phyloP scores from a whole-genome alignment of 2,329 filamentous ascomycete species.

The Epichloe elymi region DNA sequence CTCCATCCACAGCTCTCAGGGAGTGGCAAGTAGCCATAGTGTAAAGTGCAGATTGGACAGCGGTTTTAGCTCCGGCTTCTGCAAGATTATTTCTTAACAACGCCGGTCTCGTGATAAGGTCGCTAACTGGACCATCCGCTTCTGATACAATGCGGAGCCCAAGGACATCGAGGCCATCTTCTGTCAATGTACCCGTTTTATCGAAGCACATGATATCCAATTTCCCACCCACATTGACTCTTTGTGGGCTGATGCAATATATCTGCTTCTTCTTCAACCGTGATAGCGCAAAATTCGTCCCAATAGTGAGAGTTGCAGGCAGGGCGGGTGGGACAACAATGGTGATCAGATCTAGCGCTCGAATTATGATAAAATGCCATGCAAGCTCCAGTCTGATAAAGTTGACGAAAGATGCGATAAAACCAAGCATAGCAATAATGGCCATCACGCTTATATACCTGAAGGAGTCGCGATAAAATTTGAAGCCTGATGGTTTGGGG shows the following conservation, averaged over 20 bases:
- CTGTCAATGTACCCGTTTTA: constrained; percentile 95
- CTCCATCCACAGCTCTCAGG: constrained; percentile 70
- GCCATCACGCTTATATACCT: constrained; percentile 97
- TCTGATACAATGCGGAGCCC: constrained; percentile 68
- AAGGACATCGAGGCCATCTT: constrained; percentile 88
- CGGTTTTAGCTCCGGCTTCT: neutral
- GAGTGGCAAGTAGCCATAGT: constrained; percentile 98
- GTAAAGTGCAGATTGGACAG: constrained; percentile 54
- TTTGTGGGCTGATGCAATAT: constrained; percentile 94
- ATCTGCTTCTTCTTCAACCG: constrained; percentile 81
- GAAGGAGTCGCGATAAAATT: constrained; percentile 96
- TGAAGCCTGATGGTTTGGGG: constrained; percentile 95
- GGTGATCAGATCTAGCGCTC: constrained; percentile 88
- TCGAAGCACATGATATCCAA: constrained; percentile 95
- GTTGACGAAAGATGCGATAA: constrained; percentile 83
- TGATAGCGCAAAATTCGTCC: constrained; percentile 84
- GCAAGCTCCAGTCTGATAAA: constrained; percentile 73
- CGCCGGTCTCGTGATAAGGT: constrained; percentile 50
- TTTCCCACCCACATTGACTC: constrained; percentile 93
- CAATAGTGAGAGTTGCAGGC: constrained; percentile 89
- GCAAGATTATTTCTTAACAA: neutral
- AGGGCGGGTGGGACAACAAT: constrained; percentile 94
- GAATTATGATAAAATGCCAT: constrained; percentile 83
- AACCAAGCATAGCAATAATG: constrained; percentile 70
- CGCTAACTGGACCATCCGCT: constrained; percentile 52